Percentiles rank a stretch among this genome's conserved stretches.
phyloP scores from a whole-genome alignment of 2,329 filamentous ascomycete species.

The Xylariaceae sp. region DNA sequence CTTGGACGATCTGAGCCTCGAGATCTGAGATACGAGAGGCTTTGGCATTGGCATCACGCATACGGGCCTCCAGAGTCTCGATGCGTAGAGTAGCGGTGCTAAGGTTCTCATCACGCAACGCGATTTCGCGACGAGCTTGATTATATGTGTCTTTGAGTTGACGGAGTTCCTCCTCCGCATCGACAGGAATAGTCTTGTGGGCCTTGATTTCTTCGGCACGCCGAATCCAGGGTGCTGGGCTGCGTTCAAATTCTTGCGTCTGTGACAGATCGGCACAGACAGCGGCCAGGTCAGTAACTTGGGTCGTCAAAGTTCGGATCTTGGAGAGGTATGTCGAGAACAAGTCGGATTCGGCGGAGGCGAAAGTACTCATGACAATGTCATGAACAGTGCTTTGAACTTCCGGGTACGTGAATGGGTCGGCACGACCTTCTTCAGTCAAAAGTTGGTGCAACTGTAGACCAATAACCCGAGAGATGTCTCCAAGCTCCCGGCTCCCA shows the following conservation, averaged over 20 bases:
- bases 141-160: conserved; percentile 77
- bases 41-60: conserved; percentile 79
- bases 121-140: conserved; percentile 69
- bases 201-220: conserved; percentile 78
- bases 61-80: conserved; percentile 83
- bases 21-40: conserved; percentile 66
- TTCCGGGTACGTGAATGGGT: conserved; percentile 65
- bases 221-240: conserved; percentile 76
- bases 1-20: conserved; percentile 56
- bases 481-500: conserved; percentile 62
- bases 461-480: conserved; percentile 66
- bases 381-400: conserved; percentile 61
- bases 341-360: conserved; percentile 62
- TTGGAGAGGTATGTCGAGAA: conserved; percentile 67
- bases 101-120: conserved; percentile 74
- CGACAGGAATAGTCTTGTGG: conserved; percentile 76
- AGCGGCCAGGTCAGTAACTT: conserved; percentile 68
- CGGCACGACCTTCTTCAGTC: conserved; percentile 67
- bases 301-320: conserved; percentile 61
- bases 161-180: conserved; percentile 81
- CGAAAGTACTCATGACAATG: conserved; percentile 51
- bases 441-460: conserved; percentile 63
- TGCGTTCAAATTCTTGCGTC: conserved; percentile 76
- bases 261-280: conserved; percentile 69
- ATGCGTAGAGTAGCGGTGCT: conserved; percentile 90